Conservation (phyloP, 139 green algal species). For the Pycnococcus provasolii region DNA sequence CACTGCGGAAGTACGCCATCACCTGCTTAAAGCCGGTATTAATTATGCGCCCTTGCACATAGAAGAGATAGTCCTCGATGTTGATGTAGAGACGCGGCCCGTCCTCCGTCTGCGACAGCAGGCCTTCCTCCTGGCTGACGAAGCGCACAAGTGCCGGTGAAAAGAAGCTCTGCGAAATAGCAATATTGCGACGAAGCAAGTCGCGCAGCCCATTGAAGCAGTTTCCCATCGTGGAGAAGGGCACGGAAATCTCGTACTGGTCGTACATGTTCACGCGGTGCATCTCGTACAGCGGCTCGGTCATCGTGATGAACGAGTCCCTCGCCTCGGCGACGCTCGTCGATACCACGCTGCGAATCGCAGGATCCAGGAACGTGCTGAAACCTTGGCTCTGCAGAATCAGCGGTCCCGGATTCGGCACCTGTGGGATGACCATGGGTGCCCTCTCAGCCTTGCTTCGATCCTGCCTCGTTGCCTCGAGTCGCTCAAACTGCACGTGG, state of each 20-base stretch:
- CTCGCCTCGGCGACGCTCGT: constrained; percentile 6
- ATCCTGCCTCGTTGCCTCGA: not conserved
- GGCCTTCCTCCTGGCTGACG: constrained; percentile 45
- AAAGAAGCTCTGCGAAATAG: constrained; percentile 38
- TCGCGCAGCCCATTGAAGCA: constrained; percentile 36
- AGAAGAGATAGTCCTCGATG: constrained; percentile 46
- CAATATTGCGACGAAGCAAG: constrained; percentile 31
- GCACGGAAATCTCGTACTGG: constrained; percentile 54
- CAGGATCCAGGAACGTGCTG: too few species aligned
- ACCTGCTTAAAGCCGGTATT: constrained; percentile 24
- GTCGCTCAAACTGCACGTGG: not conserved
- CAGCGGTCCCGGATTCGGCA: too few species aligned
- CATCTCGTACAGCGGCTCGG: constrained; percentile 16
- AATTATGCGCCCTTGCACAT: not conserved
- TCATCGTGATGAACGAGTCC: constrained; percentile 26
- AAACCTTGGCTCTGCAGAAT: too few species aligned
- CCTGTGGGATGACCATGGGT: too few species aligned
- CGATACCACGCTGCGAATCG: too few species aligned
- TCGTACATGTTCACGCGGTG: constrained; percentile 36
- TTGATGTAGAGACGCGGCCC: constrained; percentile 64
- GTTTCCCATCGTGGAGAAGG: constrained; percentile 36
- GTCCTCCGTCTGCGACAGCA: constrained; percentile 41
- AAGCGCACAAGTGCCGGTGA: constrained; percentile 47
- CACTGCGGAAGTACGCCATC: constrained; percentile 20
- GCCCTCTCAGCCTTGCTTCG: too few species aligned